phyloP scores from a whole-genome alignment of 169 alveolate genomes.

The Plasmodium vivax region DNA sequence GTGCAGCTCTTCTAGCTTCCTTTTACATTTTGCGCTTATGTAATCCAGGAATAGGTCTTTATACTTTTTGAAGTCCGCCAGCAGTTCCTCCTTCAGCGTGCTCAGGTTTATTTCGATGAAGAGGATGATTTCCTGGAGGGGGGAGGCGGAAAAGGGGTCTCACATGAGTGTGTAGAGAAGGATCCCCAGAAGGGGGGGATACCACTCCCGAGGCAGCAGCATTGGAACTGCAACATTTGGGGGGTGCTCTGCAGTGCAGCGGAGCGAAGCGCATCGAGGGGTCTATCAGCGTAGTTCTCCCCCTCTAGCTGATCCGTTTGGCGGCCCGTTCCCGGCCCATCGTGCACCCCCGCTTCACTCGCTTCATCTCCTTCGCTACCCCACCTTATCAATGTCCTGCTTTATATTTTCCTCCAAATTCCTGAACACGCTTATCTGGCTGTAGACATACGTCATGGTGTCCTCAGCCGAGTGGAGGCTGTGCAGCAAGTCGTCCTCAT shows the following conservation, averaged over 20 bases:
- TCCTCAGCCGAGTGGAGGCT: slow-evolving; percentile 56
- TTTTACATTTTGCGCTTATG: slow-evolving; percentile 59
- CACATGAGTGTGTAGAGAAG: background rate
- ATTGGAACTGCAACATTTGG: background rate
- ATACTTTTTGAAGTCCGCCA: slow-evolving; percentile 38
- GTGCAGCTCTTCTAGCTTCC: slow-evolving; percentile 55
- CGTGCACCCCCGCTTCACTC: background rate
- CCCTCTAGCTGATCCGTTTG: background rate
- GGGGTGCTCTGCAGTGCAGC: background rate
- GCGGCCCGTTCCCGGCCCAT: too few species aligned
- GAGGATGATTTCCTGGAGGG: slow-evolving; percentile 31
- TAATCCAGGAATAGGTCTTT: slow-evolving; percentile 36
- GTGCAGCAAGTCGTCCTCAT: slow-evolving; percentile 21
- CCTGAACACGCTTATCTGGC: slow-evolving; percentile 41
- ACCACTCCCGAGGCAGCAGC: background rate
- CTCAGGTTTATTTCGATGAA: slow-evolving; percentile 71
- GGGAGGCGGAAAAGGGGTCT: background rate
- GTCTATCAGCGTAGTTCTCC: background rate
- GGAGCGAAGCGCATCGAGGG: background rate
- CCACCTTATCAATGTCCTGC: slow-evolving; percentile 68
- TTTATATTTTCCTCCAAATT: slow-evolving; percentile 64
- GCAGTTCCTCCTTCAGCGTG: slow-evolving; percentile 44
- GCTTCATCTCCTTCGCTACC: background rate
- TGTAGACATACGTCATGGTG: slow-evolving; percentile 56
- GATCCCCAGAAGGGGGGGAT: background rate